Evolutionary conservation across 192 early-diverging fungal genomes (phyloP).

Genomic region (Rhizophagus prolifer): DNA sequence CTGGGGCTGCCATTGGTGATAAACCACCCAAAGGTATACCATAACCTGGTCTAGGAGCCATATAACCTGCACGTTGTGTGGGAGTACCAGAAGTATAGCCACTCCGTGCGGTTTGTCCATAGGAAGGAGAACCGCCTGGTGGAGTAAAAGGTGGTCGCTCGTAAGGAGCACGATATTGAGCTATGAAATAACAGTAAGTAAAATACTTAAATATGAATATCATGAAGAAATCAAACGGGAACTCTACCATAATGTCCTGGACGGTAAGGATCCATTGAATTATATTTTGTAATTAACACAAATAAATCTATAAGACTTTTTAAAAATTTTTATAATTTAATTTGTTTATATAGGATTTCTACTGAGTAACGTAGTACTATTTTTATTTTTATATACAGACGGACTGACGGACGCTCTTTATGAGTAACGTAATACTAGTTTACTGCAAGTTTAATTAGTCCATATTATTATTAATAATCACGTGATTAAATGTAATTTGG

Average conservation of each 20-base stretch:
- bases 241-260: constrained; percentile 10
- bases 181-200: neutral
- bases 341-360: no score
- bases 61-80: constrained; percentile 1
- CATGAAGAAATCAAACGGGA: neutral
- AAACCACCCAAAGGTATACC: neutral
- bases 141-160: neutral
- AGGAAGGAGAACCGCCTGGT: neutral
- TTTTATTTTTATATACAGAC: no score
- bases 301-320: no score
- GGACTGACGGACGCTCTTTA: no score
- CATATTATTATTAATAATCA: no score
- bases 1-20: neutral
- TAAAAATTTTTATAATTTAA: no score
- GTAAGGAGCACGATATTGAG: constrained; percentile 5
- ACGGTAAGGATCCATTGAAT: constrained; percentile 18
- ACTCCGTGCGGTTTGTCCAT: neutral
- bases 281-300: neutral
- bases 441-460: no score
- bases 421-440: no score
- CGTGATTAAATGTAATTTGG: no score
- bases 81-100: neutral
- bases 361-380: no score
- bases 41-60: constrained; percentile 3
- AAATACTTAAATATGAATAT: neutral